Evolutionary conservation across 176 grass and related monocot genomes (phyloP), one percentile per base, ranked within the genome.

Genomic region (Ensete glaucum): DNA sequence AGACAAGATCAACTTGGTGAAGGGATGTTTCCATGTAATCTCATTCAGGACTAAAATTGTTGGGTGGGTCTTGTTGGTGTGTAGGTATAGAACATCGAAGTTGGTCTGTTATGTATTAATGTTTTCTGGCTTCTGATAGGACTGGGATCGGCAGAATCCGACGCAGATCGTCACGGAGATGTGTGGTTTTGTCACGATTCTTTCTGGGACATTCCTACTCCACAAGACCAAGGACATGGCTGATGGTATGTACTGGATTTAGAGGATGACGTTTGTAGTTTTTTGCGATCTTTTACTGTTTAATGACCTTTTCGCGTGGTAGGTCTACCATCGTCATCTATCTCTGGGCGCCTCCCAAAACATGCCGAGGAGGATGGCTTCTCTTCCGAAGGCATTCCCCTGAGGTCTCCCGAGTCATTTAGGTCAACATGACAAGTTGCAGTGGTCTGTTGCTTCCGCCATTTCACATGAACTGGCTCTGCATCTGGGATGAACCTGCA

Each of bases 171-270:
- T 89, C 29, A 92, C 86, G 8, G 90, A 86, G 81, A 77, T 84
- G 76, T 92, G 90, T 84, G 90, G 90, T 67, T 92, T 92, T 8
- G 77, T 92, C 78, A 92, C 86, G 20, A 92, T 92, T 77, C 90
- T 92, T 82, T 89, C 86, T 75, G 90, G 90, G 64, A 92, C 90
- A 26, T 92, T 92, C 80, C 86, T 92, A 68, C 90, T 92, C 79
- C 90, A 92, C 84, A 92, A 80, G 56, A 92, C 90, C 9, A 92
- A 89, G 58, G 90, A 92, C 73, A 84, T 92, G 90, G 54, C 29
- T 60, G 84, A 92, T 16, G 81, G 90, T 92, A 86, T 76, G 78
- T 54, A 16, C 74, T n/a, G 34, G 34, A 43, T 43, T 43, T 43
- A 4, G 34, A 0, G 34, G 0, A 43, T 43, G 34, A 6, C 34